A percentile compares a stretch with the other conserved stretches of the same genome.
Conservation (phyloP, 1,284 basidiomycete genomes). For the Dichomitus squalens region DNA sequence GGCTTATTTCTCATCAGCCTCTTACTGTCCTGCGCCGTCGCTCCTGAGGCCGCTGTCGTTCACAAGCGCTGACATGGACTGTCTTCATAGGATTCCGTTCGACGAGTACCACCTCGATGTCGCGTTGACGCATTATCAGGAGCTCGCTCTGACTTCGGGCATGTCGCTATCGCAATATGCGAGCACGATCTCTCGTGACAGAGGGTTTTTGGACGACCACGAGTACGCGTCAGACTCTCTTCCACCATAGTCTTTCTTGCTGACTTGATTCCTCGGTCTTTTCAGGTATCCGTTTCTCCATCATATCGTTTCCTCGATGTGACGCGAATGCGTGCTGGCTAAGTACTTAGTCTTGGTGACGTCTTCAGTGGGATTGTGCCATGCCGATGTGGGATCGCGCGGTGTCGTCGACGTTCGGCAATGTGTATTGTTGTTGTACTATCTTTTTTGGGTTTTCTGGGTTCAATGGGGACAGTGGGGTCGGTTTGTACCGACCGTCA, state of each 20-base stretch:
- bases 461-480: too few species aligned
- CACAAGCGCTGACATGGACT: not conserved
- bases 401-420: too few species aligned
- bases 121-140: constrained; percentile 33
- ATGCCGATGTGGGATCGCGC: too few species aligned
- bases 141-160: constrained; percentile 28
- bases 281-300: constrained; percentile 12
- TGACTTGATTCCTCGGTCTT: too few species aligned
- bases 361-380: too few species aligned
- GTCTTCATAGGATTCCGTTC: constrained; percentile 27
- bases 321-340: not conserved
- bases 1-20: too few species aligned
- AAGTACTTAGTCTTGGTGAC: too few species aligned
- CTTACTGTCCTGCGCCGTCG: too few species aligned
- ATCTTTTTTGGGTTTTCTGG: too few species aligned
- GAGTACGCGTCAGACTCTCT: constrained; percentile 2
- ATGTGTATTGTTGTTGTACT: too few species aligned
- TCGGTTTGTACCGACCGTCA: too few species aligned
- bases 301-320: constrained; percentile 2
- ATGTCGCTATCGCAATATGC: constrained; percentile 21
- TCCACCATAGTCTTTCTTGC: not conserved
- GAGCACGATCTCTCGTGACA: constrained; percentile 2
- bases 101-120: constrained; percentile 28
- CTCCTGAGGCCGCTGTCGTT: too few species aligned
- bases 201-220: constrained; percentile 11